phyloP scores from a whole-genome alignment of 257 asterid genomes.

The Fraxinus pennsylvanica region DNA sequence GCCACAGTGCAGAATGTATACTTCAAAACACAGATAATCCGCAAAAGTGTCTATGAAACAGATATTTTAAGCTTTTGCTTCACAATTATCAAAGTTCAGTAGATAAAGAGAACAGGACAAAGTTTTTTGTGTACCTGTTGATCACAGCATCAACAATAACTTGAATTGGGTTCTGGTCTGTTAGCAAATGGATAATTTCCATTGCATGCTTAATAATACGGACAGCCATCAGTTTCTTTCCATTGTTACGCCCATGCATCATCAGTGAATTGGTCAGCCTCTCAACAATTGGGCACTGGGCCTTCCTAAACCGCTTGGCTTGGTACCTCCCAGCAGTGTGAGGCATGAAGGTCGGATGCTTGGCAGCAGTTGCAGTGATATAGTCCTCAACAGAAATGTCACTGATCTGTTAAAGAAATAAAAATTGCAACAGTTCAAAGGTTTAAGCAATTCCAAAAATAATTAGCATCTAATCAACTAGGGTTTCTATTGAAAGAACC shows the following conservation, averaged over 20 bases:
- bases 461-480: background rate
- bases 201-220: conserved; percentile 1
- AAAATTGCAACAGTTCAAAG: background rate
- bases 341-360: conserved; percentile 7
- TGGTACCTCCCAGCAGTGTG: conserved; percentile 12
- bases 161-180: conserved; percentile 6
- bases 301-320: conserved; percentile 8
- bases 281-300: conserved; percentile 11
- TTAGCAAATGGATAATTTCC: conserved; percentile 3
- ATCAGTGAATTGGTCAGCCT: conserved; percentile 2
- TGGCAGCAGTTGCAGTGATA: conserved; percentile 2
- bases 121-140: background rate
- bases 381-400: conserved; percentile 2
- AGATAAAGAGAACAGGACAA: background rate
- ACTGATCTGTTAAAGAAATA: background rate
- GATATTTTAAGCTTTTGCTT: background rate
- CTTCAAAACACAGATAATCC: background rate
- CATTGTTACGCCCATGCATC: conserved; percentile 10
- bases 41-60: background rate
- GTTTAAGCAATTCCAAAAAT: background rate
- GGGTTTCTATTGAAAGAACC: background rate
- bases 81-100: background rate
- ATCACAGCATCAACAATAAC: conserved; percentile 1
- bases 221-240: conserved; percentile 10
- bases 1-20: too few species aligned